Evolutionary conservation across 1,139 yeast species (phyloP), one percentile per base, ranked within the genome.

Genomic region (Saccharomyces hybrid): DNA sequence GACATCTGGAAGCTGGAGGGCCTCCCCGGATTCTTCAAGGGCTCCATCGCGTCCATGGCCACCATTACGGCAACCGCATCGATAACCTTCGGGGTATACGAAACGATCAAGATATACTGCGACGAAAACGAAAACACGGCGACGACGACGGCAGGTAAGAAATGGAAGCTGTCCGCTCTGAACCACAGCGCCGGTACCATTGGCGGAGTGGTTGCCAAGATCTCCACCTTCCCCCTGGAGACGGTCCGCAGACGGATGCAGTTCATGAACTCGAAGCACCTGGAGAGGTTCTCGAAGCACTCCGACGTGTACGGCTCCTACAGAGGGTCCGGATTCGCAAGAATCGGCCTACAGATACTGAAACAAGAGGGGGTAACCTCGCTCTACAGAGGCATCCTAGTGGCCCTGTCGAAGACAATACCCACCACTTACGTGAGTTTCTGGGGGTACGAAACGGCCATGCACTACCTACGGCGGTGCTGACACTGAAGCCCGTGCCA

Each of bases 341-440:
- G 52, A 2, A 69, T 78, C 34, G 71, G 73, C 0, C 44, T 56
- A 12, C 64, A 70, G 14, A 79, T 88, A 26, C 53, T 83, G 0
- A 61, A 62, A 31, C 71, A 65, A 2, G 93, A 87, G 63, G 95
- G 95, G 0, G 4, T 79, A 0, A 64, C 72, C 26, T 91, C 96
- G 0, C 73, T 89, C 21, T 90, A 89, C 71, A 81, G 81, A 57
- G 97, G 97, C 0, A 78, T 83, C 57, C 72, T 81, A 0, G 78
- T 88, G 2, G 84, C 93, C 12, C 61, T 89, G 4, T 56, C 86
- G 52, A 89, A 89, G 66, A 82, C 88, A 19, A 93, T 93, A 0
- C 96, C 96, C 0, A 82, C 95, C 0, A 85, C 90, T 48, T 93
- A 91, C 0, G 73, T 88, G 3, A 82, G 91, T n/a, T 74, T 89